Conservation (phyloP, 1,284 basidiomycete genomes). For the Ustilago lituana region DNA sequence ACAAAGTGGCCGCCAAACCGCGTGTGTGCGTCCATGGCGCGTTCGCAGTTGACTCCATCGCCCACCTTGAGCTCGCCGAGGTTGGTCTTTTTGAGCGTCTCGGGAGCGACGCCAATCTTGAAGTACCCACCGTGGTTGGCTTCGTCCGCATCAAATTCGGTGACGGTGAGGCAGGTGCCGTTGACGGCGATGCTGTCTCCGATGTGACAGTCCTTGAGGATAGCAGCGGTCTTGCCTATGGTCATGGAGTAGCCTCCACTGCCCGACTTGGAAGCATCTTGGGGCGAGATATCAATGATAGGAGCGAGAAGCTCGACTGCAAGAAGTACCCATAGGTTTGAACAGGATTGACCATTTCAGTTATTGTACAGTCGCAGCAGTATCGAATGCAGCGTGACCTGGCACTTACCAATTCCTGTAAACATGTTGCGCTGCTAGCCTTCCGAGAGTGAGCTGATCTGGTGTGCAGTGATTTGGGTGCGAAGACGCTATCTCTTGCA, state of each 20-base stretch:
- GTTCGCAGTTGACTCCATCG: constrained; percentile 90
- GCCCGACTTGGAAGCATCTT: constrained; percentile 72
- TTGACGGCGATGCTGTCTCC: constrained; percentile 95
- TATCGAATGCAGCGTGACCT: no score
- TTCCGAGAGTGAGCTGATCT: no score
- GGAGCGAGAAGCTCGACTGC: constrained; percentile 78
- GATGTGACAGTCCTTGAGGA: constrained; percentile 88
- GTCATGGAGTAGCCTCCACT: constrained; percentile 81
- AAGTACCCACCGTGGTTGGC: constrained; percentile 71
- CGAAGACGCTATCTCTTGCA: no score
- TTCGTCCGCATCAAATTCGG: constrained; percentile 73
- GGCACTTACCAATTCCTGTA: constrained; percentile 54
- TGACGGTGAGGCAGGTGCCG: constrained; percentile 85
- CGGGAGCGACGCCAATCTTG: constrained; percentile 92
- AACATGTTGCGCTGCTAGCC: constrained; percentile 39
- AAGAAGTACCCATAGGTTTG: neutral
- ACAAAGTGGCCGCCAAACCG: constrained; percentile 98
- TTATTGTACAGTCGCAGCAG: neutral
- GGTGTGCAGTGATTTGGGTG: no score
- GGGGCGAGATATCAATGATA: constrained; percentile 72
- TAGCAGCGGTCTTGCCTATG: constrained; percentile 77
- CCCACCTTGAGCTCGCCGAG: constrained; percentile 80
- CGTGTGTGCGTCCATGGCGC: constrained; percentile 87
- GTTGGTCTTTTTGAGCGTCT: constrained; percentile 89
- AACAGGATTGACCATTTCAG: neutral